Evolutionary conservation across 306 rosid genomes (phyloP).

Genomic region (Quercus parvula): DNA sequence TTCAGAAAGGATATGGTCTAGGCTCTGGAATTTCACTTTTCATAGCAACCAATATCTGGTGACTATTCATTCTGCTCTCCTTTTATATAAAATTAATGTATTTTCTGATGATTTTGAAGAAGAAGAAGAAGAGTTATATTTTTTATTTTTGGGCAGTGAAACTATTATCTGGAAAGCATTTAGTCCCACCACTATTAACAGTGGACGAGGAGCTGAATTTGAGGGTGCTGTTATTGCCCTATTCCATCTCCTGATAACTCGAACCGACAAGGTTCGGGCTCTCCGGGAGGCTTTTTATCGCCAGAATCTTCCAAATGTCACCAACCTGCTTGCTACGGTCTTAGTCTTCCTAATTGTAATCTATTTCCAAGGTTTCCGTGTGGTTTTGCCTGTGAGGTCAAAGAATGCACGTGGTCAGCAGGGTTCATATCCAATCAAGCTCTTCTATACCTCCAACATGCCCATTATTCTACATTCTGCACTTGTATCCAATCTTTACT

Average conservation of each 20-base stretch:
- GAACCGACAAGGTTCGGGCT: constrained; percentile 86
- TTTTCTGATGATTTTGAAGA: background rate
- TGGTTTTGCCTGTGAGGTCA: constrained; percentile 92
- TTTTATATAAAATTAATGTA: background rate
- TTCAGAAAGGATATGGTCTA: constrained; percentile 97
- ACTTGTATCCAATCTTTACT: constrained; percentile 85
- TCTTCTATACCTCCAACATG: constrained; percentile 95
- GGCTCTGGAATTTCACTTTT: constrained; percentile 98
- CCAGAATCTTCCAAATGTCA: constrained; percentile 95
- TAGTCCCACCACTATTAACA: constrained; percentile 93
- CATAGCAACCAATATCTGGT: constrained; percentile 97
- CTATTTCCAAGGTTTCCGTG: constrained; percentile 97
- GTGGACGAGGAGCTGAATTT: constrained; percentile 96
- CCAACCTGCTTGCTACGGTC: constrained; percentile 86
- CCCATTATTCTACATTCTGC: constrained; percentile 98
- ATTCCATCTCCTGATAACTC: constrained; percentile 82
- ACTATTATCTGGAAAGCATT: constrained; percentile 93
- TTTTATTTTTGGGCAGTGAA: constrained; percentile 49
- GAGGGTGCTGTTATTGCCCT: constrained; percentile 94
- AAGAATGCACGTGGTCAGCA: constrained; percentile 96
- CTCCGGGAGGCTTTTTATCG: constrained; percentile 90
- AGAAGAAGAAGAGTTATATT: background rate
- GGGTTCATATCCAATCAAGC: constrained; percentile 94
- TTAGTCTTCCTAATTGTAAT: constrained; percentile 79
- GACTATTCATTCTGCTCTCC: constrained; percentile 20